These are phyloP conservation scores for Suillus subaureus DNA, from an alignment of 768 basidiomycete species.

Conservation along the genomic window DNA sequence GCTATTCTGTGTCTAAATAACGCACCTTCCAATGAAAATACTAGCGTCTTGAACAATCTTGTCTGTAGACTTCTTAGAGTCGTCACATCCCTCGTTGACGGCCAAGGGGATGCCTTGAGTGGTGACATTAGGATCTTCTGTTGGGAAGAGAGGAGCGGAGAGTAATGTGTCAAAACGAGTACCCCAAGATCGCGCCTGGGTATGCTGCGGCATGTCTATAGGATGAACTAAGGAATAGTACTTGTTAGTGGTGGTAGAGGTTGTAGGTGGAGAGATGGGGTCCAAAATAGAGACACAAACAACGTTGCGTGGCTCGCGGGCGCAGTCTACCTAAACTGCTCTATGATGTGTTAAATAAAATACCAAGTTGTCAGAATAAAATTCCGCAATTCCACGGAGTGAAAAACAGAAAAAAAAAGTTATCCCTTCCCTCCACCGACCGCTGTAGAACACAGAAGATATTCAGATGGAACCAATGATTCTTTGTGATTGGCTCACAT, in stretches of 20 bases:
- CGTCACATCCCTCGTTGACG: conserved; percentile 14
- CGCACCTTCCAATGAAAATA: conserved; percentile 82
- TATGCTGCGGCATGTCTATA: conserved; percentile 47
- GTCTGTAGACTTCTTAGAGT: conserved; percentile 37
- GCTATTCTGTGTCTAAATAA: not conserved
- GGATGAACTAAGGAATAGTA: conserved; percentile 23
- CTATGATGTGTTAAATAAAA: not conserved
- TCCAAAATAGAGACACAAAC: conserved; percentile 1
- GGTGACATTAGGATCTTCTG: conserved; percentile 22
- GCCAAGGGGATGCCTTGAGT: conserved; percentile 15
- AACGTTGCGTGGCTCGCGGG: not conserved
- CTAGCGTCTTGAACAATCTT: conserved; percentile 74
- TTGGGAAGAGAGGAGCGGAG: conserved; percentile 49
- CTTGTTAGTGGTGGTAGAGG: conserved; percentile 7
- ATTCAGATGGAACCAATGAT: not conserved
- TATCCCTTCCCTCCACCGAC: too few species aligned
- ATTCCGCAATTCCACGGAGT: not conserved
- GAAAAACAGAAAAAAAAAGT: not conserved
- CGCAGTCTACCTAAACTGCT: conserved; percentile 3
- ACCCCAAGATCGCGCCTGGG: conserved; percentile 59
- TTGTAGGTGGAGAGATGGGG: not conserved
- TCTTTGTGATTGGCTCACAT: conserved; percentile 6
- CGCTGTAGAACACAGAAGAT: not conserved
- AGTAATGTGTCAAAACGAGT: conserved; percentile 71
- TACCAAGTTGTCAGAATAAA: not conserved